A percentile compares a stretch with the other conserved stretches of the same genome.
phyloP scores from a whole-genome alignment of 1,284 basidiomycete species.

The Trichosporon coremiiforme region DNA sequence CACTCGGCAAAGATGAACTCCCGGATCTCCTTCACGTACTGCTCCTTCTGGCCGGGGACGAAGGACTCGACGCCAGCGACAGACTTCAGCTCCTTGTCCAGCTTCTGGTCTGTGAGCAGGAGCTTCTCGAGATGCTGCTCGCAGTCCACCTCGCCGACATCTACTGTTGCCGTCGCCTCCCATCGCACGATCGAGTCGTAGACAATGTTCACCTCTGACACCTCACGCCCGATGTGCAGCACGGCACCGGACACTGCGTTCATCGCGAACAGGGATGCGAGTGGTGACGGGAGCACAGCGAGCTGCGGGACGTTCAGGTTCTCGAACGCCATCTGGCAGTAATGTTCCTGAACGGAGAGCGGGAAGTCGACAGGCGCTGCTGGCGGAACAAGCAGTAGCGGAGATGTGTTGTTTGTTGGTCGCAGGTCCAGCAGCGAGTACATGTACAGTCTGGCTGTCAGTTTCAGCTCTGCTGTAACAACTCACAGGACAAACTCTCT shows the following conservation, averaged over 20 bases:
- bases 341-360: conserved; percentile 68
- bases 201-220: conserved; percentile 67
- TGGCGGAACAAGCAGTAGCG: conserved; percentile 57
- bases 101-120: conserved; percentile 63
- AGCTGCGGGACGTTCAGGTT: conserved; percentile 90
- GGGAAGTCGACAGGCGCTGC: conserved; percentile 61
- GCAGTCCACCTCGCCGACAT: conserved; percentile 73
- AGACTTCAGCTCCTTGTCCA: conserved; percentile 64
- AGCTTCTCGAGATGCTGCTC: conserved; percentile 72
- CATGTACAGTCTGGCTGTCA: conserved; percentile 71
- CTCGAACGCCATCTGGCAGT: conserved; percentile 91
- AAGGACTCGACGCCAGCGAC: conserved; percentile 59
- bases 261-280: conserved; percentile 81
- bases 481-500: conserved; percentile 86
- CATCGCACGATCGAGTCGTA: conserved; percentile 74
- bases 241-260: conserved; percentile 76
- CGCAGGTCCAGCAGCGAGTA: conserved; percentile 75
- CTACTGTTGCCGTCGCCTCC: conserved; percentile 63
- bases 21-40: conserved; percentile 43
- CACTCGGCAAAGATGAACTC: conserved; percentile 48
- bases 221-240: conserved; percentile 79
- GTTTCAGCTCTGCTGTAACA: conserved; percentile 18
- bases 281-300: conserved; percentile 77
- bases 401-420: conserved; percentile 71
- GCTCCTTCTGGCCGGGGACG: conserved; percentile 38